These are phyloP conservation scores for Colletotrichum plurivorum DNA, from an alignment of 2,329 filamentous ascomycete species.

Conservation along the genomic window DNA sequence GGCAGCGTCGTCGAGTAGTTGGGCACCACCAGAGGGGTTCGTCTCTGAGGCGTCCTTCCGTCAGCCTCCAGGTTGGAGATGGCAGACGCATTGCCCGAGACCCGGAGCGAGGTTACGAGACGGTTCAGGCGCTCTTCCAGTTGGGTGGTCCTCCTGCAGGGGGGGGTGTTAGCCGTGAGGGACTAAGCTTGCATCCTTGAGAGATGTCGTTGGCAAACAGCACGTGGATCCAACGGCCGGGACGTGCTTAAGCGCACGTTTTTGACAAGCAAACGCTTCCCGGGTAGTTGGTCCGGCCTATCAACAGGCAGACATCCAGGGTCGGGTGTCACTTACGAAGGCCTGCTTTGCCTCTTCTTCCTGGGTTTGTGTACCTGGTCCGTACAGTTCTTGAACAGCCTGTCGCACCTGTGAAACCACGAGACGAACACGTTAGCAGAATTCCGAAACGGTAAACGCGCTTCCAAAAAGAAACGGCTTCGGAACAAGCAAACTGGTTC, in stretches of 20 bases:
- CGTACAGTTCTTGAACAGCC: conserved; percentile 63
- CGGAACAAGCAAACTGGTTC: background rate
- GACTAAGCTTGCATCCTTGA: background rate
- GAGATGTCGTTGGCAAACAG: background rate
- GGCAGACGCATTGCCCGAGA: conserved; percentile 54
- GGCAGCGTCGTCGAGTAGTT: background rate
- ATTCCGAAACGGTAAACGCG: fast-evolving
- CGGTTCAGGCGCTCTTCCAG: conserved; percentile 65
- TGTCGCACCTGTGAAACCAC: conserved; percentile 56
- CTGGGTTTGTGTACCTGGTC: conserved; percentile 63
- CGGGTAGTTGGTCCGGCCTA: background rate
- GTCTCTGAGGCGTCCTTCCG: background rate
- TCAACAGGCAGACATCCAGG: background rate
- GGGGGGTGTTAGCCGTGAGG: background rate
- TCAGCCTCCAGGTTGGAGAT: background rate
- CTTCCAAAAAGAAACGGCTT: no score
- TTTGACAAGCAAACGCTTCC: background rate
- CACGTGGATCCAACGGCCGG: background rate
- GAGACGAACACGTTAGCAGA: background rate
- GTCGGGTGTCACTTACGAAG: conserved; percentile 59
- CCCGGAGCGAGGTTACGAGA: conserved; percentile 62
- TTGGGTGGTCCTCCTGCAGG: conserved; percentile 60
- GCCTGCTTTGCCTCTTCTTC: conserved; percentile 65
- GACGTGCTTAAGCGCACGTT: background rate
- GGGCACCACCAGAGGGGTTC: background rate